Base-by-base conservation (phyloP, 805 yeast genomes). In the Metschnikowia matae region DNA sequence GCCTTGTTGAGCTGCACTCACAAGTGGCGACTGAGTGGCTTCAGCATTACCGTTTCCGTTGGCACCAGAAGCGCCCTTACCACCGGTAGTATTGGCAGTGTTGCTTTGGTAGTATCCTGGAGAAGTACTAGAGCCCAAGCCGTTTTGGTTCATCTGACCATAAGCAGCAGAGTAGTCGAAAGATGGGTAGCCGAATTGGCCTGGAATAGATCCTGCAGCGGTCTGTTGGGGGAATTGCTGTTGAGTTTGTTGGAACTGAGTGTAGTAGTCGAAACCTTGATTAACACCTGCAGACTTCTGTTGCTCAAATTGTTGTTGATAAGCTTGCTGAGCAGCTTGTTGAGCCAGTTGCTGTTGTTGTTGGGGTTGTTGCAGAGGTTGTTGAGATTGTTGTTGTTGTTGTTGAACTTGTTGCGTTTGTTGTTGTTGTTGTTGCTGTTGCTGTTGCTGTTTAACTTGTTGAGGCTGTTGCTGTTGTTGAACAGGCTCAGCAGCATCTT, bases 171-270 rank as follows among this genome's bases (percentile, higher is more conserved):
- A 62, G 63, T 74, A 74, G 58, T 74, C 79, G 42, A 66, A 62
- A 29, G 74, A 75, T 43, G 78, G 78, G 62, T 72, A 74, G 42
- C 69, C 76, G 59, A 67, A 74, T 59, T 70, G 75, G 40, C 70
- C 74, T 49, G 78, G 78, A 39, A 68, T 52, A 47, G 65, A 62
- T 54, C 72, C 76, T 35, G 66, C 66, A 13, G 50, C 61, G 48
- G 69, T 68, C 57, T 71, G 76, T 58, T 69, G 74, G 17, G 70
- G 70, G 51, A 69, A 72, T 53, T 71, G 77, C 50, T 67, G 75
- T 46, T 58, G 60, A 17, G 55, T 36, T 35, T 58, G 61, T 35
- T 54, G 59, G 51, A 54, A 56, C 37, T 57, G 61, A 29, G 52
- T 48, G 55, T 57, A 57, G 55, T 56, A 57, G 49, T 57, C 61